phyloP scores from a whole-genome alignment of 495 filamentous ascomycete species.

The Xylaria scruposa region DNA sequence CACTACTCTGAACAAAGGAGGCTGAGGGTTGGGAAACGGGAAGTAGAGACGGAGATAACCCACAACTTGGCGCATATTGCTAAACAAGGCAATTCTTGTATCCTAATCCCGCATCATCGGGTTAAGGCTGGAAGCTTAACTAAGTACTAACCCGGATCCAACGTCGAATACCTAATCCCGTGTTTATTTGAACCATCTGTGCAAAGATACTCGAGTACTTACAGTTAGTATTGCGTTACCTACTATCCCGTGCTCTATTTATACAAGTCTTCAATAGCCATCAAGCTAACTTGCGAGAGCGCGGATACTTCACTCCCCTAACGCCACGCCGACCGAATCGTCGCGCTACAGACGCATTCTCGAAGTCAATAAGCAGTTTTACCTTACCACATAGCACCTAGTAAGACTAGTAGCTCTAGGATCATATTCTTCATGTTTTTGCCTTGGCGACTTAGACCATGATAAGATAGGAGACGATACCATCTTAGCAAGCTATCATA shows the following conservation, averaged over 20 bases:
- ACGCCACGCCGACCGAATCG: background rate
- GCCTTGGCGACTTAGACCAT: background rate
- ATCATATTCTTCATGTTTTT: background rate
- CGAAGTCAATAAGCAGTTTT: background rate
- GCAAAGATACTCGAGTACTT: background rate
- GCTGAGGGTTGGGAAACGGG: background rate
- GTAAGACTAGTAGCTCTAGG: background rate
- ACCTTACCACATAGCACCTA: background rate
- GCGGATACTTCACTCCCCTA: background rate
- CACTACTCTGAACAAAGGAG: background rate
- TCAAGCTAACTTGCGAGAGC: background rate
- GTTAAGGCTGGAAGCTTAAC: background rate
- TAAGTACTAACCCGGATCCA: constrained; percentile 4
- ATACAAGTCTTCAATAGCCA: background rate
- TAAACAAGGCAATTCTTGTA: background rate
- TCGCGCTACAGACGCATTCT: background rate
- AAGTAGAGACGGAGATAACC: background rate
- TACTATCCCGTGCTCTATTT: background rate
- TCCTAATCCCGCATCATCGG: background rate
- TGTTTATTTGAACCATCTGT: background rate
- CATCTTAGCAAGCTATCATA: background rate
- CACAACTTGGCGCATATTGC: background rate
- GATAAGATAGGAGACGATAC: background rate
- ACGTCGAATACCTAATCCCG: background rate
- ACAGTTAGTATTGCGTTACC: background rate